phyloP scores from a whole-genome alignment of 1,284 basidiomycete species.

The Cutaneotrichosporon dermatis region DNA sequence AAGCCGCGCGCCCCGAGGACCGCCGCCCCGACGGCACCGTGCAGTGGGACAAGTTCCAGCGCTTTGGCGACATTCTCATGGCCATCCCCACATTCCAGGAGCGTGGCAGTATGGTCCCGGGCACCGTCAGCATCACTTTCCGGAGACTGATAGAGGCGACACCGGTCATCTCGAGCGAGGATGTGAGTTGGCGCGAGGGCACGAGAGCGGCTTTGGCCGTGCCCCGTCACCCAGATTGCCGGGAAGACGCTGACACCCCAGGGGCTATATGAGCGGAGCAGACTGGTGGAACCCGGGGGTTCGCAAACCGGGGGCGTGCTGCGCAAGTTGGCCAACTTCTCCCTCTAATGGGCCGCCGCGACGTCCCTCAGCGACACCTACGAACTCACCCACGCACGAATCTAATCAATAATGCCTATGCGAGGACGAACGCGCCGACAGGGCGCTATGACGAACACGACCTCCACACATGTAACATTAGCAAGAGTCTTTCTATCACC shows the following conservation, averaged over 20 bases:
- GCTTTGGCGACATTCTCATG: conserved; percentile 37
- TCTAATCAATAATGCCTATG: too few species aligned
- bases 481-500: background rate
- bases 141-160: conserved; percentile 34
- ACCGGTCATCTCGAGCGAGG: conserved; percentile 36
- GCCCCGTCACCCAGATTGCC: too few species aligned
- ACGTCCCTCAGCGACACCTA: background rate
- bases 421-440: too few species aligned
- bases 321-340: conserved; percentile 19
- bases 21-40: conserved; percentile 28
- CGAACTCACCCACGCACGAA: too few species aligned
- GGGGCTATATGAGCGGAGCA: conserved; percentile 33
- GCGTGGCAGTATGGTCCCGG: conserved; percentile 26
- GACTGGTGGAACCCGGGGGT: conserved; percentile 24
- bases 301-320: conserved; percentile 13
- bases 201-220: background rate
- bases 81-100: conserved; percentile 40
- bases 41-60: conserved; percentile 43
- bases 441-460: background rate
- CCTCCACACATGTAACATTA: background rate
- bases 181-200: conserved; percentile 30
- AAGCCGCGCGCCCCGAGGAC: conserved; percentile 36
- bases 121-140: conserved; percentile 23
- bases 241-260: conserved; percentile 15
- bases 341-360: conserved; percentile 2